Conservation (phyloP, 768 basidiomycete species). For the Suillus variegatus region DNA sequence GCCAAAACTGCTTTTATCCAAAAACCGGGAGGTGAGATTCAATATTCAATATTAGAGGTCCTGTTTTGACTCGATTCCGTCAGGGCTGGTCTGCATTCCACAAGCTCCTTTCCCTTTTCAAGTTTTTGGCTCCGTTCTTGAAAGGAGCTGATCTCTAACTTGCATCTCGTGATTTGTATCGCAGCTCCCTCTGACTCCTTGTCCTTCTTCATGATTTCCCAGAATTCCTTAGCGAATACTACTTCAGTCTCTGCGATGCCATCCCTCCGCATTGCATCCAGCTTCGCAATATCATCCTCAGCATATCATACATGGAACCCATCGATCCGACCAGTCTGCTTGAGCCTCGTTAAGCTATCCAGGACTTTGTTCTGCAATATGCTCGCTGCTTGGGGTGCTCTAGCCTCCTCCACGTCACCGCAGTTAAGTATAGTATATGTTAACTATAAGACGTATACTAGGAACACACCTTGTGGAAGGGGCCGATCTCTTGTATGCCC, state of each 20-base stretch:
- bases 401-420: no score
- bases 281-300: conserved; percentile 93
- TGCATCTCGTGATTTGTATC: conserved; percentile 85
- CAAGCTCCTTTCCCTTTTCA: conserved; percentile 91
- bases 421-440: no score
- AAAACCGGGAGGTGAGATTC: conserved; percentile 78
- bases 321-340: no score
- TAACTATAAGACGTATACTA: no score
- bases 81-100: conserved; percentile 97
- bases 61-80: conserved; percentile 12
- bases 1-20: conserved; percentile 82
- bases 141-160: conserved; percentile 77
- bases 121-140: conserved; percentile 91
- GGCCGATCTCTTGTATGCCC: no score
- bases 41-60: background rate
- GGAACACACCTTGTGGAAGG: no score
- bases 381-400: no score
- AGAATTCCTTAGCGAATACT: conserved; percentile 95
- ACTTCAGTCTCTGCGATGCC: conserved; percentile 92
- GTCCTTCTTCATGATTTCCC: conserved; percentile 99
- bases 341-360: no score
- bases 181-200: conserved; percentile 86
- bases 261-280: conserved; percentile 94
- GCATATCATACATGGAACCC: no score
- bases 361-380: no score